Base-by-base conservation (phyloP, 129 eudicot genomes). In the Apium graveolens region DNA sequence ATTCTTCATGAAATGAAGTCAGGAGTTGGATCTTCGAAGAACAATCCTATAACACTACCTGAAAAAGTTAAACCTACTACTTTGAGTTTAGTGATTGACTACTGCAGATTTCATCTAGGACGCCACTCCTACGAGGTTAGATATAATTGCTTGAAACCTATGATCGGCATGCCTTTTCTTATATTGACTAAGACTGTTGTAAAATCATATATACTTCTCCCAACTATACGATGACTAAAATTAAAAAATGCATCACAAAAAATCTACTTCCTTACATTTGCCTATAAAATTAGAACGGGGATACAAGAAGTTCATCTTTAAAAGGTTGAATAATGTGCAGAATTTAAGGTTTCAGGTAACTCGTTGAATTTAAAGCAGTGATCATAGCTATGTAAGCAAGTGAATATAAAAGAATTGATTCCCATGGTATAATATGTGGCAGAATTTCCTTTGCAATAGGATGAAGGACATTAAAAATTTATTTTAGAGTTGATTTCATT, bases 61-160 rank as follows among this genome's bases (percentile, higher is more conserved):
- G 81, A 86, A 57, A 84, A 91, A 77, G 92, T 91, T 60, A 87
- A 78, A 81, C 90, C 97, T 31, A 80, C 87, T 32, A 86, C 87
- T 57, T 80, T 93, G 74, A 82, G 97, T 76, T 76, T 93, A 78
- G 88, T 93, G 34, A 88, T 93, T 80, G 96, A 93, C 79, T 93
- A 93, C 74, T 93, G 97, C 81, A 91, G 92, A 45, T 93, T 93
- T 76, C 98, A 93, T 91, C 97, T 87, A 89, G 92, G 82, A 27
- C 85, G 97, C 11, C 93, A 86, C 82, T 91, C 97, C 46, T 86
- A 87, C 81, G 88, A 93, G 98, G 97, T 93, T 81, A 41, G 80
- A 29, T 13, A 34, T 31, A 10, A 48, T 79, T 78, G 1, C 57
- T 43, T 35, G 27, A 21, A 6, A 7, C 38, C 70, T 32, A 49